Evolutionary conservation across 176 grass and related monocot genomes (phyloP), one percentile per base, ranked within the genome.

Genomic region (Zoysia pacifica): DNA sequence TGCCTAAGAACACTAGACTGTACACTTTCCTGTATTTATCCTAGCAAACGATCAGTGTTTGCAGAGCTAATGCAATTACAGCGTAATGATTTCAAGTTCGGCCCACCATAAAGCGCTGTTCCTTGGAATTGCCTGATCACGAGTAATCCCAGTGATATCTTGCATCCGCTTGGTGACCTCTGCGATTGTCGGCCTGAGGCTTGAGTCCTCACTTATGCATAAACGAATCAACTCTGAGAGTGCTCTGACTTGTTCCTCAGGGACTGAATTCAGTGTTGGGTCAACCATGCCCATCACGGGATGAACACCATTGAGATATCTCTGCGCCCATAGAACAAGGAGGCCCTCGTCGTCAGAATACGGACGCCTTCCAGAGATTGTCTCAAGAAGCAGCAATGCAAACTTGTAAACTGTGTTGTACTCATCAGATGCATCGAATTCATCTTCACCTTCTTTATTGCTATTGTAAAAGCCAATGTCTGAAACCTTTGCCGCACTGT

Each of bases 371-470:
- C 96, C 92, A 39, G 92, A 99, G 62, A 99, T 99, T 28, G 70
- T 95, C 79, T 99, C 96, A 49, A 99, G 88, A 76, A 95, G 83
- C 37, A 99, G 67, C 59, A 94, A 72, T 45, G 83, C 96, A 86
- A 99, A 99, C 75, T 89, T 95, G 67, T 89, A 93, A 53, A 93
- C 87, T 20, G 72, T 74, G 69, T 11, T 76, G 66, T 82, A 76
- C 66, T 89, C 81, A 11, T 91, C 78, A 42, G 76, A 78, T 54
- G 50, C 84, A 47, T 78, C 67, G 12, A 69, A 75, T 48, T 74
- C 81, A 14, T 54, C 65, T 11, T 78, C 67, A 1, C 44, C 79
- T 77, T 89, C 79, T 80, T 84, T 89, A 55, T 83, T 74, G 35
- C 53, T 74, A 19, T 36, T 10, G 40, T 55, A 69, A 46, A 82